phyloP scores from a whole-genome alignment of 306 rosid genomes.

The Datisca glomerata region DNA sequence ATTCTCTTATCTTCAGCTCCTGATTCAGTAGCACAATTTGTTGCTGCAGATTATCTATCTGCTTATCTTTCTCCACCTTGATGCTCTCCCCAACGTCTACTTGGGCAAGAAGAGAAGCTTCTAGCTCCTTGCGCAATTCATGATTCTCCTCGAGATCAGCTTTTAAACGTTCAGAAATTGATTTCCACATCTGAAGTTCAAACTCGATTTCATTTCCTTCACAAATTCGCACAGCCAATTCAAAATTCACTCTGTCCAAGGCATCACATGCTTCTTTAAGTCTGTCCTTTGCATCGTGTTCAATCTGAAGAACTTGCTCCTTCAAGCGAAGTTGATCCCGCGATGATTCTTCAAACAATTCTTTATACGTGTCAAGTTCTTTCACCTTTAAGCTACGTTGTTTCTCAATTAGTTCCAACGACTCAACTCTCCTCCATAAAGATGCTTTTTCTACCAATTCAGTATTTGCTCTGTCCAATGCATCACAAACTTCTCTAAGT shows the following conservation, averaged over 20 bases:
- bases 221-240: constrained; percentile 17
- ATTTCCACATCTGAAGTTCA: constrained; percentile 59
- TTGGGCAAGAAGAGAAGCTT: constrained; percentile 67
- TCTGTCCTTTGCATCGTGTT: constrained; percentile 11
- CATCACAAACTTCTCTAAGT: constrained; percentile 6
- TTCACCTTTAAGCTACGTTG: constrained; percentile 15
- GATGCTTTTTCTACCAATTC: constrained; percentile 10
- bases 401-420: constrained; percentile 18
- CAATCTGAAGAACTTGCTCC: constrained; percentile 10
- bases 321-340: constrained; percentile 6
- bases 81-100: constrained; percentile 42
- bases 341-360: constrained; percentile 10
- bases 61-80: constrained; percentile 39
- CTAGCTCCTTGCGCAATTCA: constrained; percentile 42
- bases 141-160: constrained; percentile 40
- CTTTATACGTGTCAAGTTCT: constrained; percentile 35
- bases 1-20: constrained; percentile 21
- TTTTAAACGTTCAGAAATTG: constrained; percentile 34
- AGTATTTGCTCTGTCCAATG: constrained; percentile 5
- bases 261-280: constrained; percentile 14
- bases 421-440: constrained; percentile 18
- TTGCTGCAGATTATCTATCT: constrained; percentile 26
- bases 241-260: constrained; percentile 16
- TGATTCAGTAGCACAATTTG: constrained; percentile 36
- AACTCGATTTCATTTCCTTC: constrained; percentile 56